Evolutionary conservation across 1,139 yeast genomes (phyloP), one percentile per base, ranked within the genome.

Genomic region (Magnusiomyces sp.): DNA sequence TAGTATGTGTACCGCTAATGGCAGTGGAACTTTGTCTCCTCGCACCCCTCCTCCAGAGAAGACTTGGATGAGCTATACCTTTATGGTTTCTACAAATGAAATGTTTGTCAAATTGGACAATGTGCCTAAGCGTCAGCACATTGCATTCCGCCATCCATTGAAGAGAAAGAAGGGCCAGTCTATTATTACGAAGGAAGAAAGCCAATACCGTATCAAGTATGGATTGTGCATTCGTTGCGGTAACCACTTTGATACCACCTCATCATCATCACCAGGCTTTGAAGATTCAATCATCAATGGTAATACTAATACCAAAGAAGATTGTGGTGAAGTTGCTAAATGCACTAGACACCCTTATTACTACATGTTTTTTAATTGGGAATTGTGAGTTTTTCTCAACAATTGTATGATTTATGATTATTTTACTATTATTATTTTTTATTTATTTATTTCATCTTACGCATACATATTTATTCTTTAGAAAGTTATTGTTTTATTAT

Each of bases 211-310:
- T 5, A 33, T 34, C 14, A 31, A 31, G 7, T 39, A 43, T 31
- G 46, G 29, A 19, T 23, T 43, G 32, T 43, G 46, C 17, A 16
- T 31, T 43, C n/a, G 16, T 9, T 43, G 46, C 17, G 46, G 46
- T 13, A 43, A 43, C 40, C 46, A 43, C 20, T 37, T 37, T 17
- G 29, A 23, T 23, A 23, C 29, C 29, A 23, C 29, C 29, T 23
- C 29, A 23, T 23, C 29, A 7, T 23, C 29, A 23, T 23, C 29
- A 23, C 7, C 7, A 23, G 29, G 29, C 7, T 23, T 7, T 23
- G 29, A 23, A 23, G 29, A 23, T 5, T 23, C 29, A 23, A 23
- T 5, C 7, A 23, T 7, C 7, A 23, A 23, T 23, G 29, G 29
- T 7, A 23, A 23, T 23, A 23, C 4, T 23, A 23, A 23, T 23